Evolutionary conservation across 257 asterid species (phyloP), one percentile per base, ranked within the genome.

Genomic region (Rehmannia glutinosa): DNA sequence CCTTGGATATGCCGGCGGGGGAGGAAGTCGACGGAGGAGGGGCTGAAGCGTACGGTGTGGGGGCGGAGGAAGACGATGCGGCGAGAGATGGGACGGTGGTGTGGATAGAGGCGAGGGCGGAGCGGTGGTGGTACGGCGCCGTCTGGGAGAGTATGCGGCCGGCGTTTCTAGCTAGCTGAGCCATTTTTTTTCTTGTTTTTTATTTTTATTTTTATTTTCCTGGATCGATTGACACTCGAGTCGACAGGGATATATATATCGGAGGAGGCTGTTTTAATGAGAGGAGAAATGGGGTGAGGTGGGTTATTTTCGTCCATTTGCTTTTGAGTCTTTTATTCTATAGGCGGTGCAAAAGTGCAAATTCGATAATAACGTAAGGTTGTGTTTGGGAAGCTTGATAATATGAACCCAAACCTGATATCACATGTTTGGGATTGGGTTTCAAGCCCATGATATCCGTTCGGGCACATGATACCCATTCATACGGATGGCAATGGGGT

Each of bases 21-120:
- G 97, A 79, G 0, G 95, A 81, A 19, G 88, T 76, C 46, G 94
- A 71, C n/a, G 95, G 96, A 19, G 90, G 94, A 28, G 88, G 86
- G 7, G 90, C 64, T 5, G 83, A 55, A 0, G 83, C 69, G 64
- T 92, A 90, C 0, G 92, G 83, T 13, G 94, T 53, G 41, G 97
- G 96, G 25, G 91, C 50, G 35, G 96, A 78, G 16, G 91, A 54
- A 16, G 82, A 73, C 13, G 87, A 77, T 8, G 81, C 75, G 56
- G 84, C 73, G 45, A 87, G 78, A 2, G 89, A 68, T n/a, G 96
- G 96, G 10, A 84, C 63, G 60, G 92, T 82, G 52, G 98, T 90
- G 83, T 93, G 96, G 69, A 93, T 83, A 30, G 90, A 72, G 20
- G 96, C 96, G 23, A 86, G 56, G 33, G 86, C 85, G 49, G 89